Base-by-base conservation (phyloP, 2,329 filamentous ascomycete genomes). In the Gliomastix tumulicola region DNA sequence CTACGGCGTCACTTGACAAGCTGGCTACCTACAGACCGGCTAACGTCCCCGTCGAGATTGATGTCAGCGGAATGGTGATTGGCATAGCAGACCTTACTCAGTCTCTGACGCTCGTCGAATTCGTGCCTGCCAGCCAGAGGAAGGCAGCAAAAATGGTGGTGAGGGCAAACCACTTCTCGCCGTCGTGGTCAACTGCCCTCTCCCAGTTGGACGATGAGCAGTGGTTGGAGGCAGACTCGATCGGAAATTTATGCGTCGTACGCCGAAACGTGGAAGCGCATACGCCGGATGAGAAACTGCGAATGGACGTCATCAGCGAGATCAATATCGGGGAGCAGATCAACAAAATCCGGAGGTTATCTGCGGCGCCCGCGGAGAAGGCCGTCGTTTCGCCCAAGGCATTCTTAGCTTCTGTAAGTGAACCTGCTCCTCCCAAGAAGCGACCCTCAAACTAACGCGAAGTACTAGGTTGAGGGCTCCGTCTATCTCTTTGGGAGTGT, bases 31-130 rank as follows among this genome's bases (percentile, higher is more conserved):
- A 88, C 57, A 78, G 88, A 11, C 84, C 87, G 3, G 79, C 88
- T 3, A 94, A 88, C 0, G 85, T 86, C 21, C 89, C 92, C 0
- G 77, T 94, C 13, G 86, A 90, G 46, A 57, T 97, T 7, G 79
- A 82, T 9, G 74, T 96, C 12, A 76, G 78, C 2, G 84, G 75
- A 2, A 80, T 82, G 46, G 69, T 76, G 18, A 89, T 98, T 43
- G 87, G 85, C 1, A 80, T 97, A 9, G 85, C 83, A 1, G 92
- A 98, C 53, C 65, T 98, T 32, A 96, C 95, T 85, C 96, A 97
- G 62, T 94, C 87, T 2, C 69, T 94, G 18, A 81, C 84, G 2
- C 65, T 97, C 6, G 68, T 96, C 8, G 71, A 92, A 52, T 92
- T 83, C 52, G 66, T 70, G 0, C 70, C 71, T 4, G 72, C 77